These are phyloP conservation scores for Sistotremastrum suecicum DNA, from an alignment of 768 basidiomycete species.

Conservation along the genomic window DNA sequence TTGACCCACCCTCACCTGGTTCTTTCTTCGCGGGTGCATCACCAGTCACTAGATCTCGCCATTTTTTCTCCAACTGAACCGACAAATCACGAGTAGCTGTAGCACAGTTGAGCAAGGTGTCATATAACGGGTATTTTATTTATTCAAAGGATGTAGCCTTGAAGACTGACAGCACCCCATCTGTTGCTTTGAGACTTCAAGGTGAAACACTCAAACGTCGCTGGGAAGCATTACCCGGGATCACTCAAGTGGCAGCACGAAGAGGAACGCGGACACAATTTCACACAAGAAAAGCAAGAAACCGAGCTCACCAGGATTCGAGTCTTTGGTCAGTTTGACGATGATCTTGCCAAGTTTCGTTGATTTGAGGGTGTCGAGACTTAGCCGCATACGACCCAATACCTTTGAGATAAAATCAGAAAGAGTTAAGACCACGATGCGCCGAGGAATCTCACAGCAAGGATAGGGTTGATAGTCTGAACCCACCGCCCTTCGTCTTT, in stretches of 20 bases:
- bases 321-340: slow-evolving; percentile 61
- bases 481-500: slow-evolving; percentile 39
- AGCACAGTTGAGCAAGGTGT: too few relatives aligned
- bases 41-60: too few relatives aligned
- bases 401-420: slow-evolving; percentile 33
- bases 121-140: too few relatives aligned
- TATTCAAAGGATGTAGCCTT: too few relatives aligned
- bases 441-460: slow-evolving; percentile 50
- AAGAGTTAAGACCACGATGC: slow-evolving; percentile 6
- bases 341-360: slow-evolving; percentile 74
- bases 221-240: not conserved
- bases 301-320: slow-evolving; percentile 60
- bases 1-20: slow-evolving; percentile 56
- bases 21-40: too few relatives aligned
- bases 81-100: too few relatives aligned
- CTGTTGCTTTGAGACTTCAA: too few relatives aligned
- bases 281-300: slow-evolving; percentile 2
- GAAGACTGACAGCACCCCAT: too few relatives aligned
- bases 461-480: slow-evolving; percentile 74
- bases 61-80: too few relatives aligned
- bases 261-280: not conserved
- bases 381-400: slow-evolving; percentile 71
- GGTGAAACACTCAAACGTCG: not conserved
- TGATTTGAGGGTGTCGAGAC: slow-evolving; percentile 47
- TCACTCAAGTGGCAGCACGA: not conserved